Conservation (phyloP, 139 green algal genomes). For the Chlamydomonas sp. region DNA sequence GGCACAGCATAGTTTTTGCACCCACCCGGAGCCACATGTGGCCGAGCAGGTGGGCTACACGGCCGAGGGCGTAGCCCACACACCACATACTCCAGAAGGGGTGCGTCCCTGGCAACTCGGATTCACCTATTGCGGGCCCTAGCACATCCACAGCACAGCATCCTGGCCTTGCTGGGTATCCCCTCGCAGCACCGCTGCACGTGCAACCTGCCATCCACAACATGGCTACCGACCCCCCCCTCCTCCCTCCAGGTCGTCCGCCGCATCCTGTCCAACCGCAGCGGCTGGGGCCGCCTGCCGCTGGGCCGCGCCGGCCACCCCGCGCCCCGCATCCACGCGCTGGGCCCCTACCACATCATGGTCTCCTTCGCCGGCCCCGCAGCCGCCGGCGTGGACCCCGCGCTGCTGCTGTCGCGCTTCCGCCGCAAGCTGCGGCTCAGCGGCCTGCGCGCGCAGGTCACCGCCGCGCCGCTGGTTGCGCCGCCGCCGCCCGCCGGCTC, state of each 20-base stretch:
- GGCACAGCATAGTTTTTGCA: too few species aligned
- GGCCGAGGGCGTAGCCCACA: too few species aligned
- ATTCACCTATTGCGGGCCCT: too few species aligned
- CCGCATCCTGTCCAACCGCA: conserved; percentile 42
- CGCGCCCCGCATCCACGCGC: conserved; percentile 16
- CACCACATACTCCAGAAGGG: too few species aligned
- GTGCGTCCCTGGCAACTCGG: too few species aligned
- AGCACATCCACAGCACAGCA: too few species aligned
- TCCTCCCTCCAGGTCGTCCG: conserved; percentile 31
- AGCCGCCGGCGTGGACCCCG: background rate
- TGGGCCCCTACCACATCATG: conserved; percentile 32
- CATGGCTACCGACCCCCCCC: background rate
- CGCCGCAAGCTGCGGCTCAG: conserved; percentile 53
- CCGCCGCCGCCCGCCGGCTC: background rate
- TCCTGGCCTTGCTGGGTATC: too few species aligned
- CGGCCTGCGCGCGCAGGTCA: conserved; percentile 56
- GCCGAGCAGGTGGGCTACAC: conserved; percentile 46
- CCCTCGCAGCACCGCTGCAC: too few species aligned
- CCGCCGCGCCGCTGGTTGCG: conserved; percentile 27
- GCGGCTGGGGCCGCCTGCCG: conserved; percentile 44
- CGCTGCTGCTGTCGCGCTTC: conserved; percentile 7
- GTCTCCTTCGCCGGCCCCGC: conserved; percentile 9
- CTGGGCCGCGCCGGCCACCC: background rate
- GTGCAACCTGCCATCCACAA: too few species aligned
- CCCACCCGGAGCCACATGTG: conserved; percentile 59